phyloP scores from a whole-genome alignment of 2,329 filamentous ascomycete species.

The Aspergillus transmontanensis region DNA sequence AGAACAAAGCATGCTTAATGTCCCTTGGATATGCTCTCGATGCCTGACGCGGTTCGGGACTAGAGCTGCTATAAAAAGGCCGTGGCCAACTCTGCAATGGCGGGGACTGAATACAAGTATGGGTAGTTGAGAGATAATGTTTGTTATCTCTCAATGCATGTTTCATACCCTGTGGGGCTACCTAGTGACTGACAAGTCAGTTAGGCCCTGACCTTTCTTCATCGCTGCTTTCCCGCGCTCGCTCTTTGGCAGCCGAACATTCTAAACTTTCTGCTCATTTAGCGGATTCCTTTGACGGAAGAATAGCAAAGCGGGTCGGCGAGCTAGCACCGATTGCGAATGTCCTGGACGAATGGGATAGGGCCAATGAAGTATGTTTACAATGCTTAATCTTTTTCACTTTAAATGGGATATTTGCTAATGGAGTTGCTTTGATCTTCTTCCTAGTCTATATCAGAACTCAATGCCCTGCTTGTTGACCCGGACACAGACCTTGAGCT shows the following conservation, averaged over 20 bases:
- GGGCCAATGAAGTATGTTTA: conserved; percentile 56
- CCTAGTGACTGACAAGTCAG: background rate
- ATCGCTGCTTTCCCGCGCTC: conserved; percentile 58
- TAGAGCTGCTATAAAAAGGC: conserved; percentile 32
- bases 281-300: conserved; percentile 57
- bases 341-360: conserved; percentile 60
- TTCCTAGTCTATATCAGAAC: conserved; percentile 62
- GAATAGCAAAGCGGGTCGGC: conserved; percentile 59
- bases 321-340: conserved; percentile 56
- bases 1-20: conserved; percentile 39
- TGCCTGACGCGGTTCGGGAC: conserved; percentile 45
- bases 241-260: conserved; percentile 59
- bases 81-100: conserved; percentile 23
- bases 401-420: background rate
- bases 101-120: conserved; percentile 35
- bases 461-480: conserved; percentile 76
- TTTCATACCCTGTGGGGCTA: too few relatives aligned
- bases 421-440: background rate
- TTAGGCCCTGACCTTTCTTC: conserved; percentile 50
- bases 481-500: conserved; percentile 61
- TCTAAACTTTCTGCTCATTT: conserved; percentile 55
- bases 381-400: background rate
- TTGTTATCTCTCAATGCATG: background rate
- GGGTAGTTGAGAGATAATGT: background rate
- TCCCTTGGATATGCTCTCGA: conserved; percentile 51